Percentiles rank a stretch among this genome's conserved stretches.
Conservation (phyloP, 1,139 yeast species). For the Nakaseomyces delphensis region DNA sequence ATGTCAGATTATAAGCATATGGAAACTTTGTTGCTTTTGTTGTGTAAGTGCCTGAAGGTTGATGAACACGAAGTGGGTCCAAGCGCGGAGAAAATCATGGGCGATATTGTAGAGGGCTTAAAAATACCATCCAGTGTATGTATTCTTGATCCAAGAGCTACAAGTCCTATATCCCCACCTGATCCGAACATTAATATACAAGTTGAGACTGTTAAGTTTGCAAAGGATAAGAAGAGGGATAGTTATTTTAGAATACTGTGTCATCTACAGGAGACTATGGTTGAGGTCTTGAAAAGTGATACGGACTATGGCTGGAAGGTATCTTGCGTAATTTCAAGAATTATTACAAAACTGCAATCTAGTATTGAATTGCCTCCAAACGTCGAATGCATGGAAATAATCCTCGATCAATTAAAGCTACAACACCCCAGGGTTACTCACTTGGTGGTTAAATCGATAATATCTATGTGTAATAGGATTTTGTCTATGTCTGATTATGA, state of each 20-base stretch:
- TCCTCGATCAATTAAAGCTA: conserved; percentile 48
- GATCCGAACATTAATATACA: conserved; percentile 50
- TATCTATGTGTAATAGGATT: conserved; percentile 47
- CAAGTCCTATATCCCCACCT: conserved; percentile 50
- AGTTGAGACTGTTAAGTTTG: conserved; percentile 45
- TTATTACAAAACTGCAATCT: conserved; percentile 48
- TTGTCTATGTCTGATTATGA: conserved; percentile 45
- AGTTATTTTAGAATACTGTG: conserved; percentile 37
- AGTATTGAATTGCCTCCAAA: conserved; percentile 29
- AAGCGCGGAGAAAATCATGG: conserved; percentile 45
- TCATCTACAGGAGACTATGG: conserved; percentile 38
- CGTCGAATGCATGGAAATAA: conserved; percentile 38
- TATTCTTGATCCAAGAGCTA: conserved; percentile 39
- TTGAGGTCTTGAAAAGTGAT: conserved; percentile 28
- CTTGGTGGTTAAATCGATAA: conserved; percentile 54
- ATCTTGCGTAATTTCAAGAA: conserved; percentile 44
- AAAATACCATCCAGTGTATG: conserved; percentile 56
- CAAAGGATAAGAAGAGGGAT: conserved; percentile 50
- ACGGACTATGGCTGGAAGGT: conserved; percentile 61
- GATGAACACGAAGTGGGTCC: conserved; percentile 50
- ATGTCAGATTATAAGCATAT: conserved; percentile 51
- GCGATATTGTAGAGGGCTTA: conserved; percentile 39
- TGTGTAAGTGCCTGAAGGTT: conserved; percentile 49
- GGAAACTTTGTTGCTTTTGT: conserved; percentile 38
- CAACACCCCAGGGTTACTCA: conserved; percentile 69